Base-by-base conservation (phyloP, 1,284 basidiomycete genomes). In the Cryptococcus sp. region DNA sequence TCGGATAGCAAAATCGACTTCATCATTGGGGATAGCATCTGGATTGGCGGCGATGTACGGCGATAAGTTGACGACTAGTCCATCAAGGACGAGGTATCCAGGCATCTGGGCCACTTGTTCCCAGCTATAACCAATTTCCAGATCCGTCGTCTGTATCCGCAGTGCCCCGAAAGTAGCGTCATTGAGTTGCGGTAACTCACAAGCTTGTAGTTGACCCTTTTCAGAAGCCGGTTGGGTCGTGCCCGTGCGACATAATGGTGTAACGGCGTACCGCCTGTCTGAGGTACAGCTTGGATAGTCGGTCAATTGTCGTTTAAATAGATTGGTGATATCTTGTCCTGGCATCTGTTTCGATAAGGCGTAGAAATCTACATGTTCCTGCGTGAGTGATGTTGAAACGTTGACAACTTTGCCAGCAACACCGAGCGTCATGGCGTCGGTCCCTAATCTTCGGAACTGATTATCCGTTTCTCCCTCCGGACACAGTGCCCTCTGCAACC, bases 401-500 rank as follows among this genome's bases (percentile, higher is more conserved):
- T 94, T 88, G 78, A 86, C 87, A 49, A 88, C 79, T 75, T 78
- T 78, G 21, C 94, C 94, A 37, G 82, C 79, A 46, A 98, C 78
- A 54, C 87, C 87, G 52, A 98, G 79, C 5, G 84, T 85, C 43
- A 81, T 83, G 52, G 76, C 54, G 14, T 64, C 60, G 7, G 57
- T 51, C 1, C 73, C 73, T 11, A 77, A 51, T 2, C 69, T 48
- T 25, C 63, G 51, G 48, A 67, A 71, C 25, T 53, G 24, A 21
- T 51, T 54, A 13, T 53, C 56, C 50, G 54, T 37, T 41, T 59
- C 52, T 36, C 63, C 65, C 42, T 79, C 77, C 0, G 93, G 92
- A 77, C 94, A 99, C 25, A 99, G 81, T 21, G 90, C 88, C 58
- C 85, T 85, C 75, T 97, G 91, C 52, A 97, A 83, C 18, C 93